These are phyloP conservation scores for Stachybotrys chartarum DNA, from an alignment of 2,329 filamentous ascomycete genomes.

Conservation along the genomic window DNA sequence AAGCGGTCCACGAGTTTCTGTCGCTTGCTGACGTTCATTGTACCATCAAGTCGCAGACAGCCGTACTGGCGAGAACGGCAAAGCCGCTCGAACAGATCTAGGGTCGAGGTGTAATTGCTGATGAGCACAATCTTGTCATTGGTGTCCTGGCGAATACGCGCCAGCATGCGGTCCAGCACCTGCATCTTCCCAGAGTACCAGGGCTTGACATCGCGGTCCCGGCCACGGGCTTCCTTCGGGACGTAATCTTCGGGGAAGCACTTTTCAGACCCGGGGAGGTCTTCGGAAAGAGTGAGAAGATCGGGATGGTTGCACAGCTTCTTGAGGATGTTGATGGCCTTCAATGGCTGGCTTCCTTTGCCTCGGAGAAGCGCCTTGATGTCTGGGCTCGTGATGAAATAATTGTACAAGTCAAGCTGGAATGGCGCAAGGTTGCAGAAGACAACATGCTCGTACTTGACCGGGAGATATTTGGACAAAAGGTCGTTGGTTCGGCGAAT, in stretches of 20 bases:
- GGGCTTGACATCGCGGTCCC: conserved; percentile 85
- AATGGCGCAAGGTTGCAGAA: conserved; percentile 95
- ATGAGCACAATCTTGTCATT: conserved; percentile 99
- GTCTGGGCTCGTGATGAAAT: conserved; percentile 92
- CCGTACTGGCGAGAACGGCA: conserved; percentile 83
- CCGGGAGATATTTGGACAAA: conserved; percentile 89
- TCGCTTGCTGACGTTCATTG: conserved; percentile 95
- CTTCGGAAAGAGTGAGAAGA: conserved; percentile 72
- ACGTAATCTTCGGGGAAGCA: conserved; percentile 82
- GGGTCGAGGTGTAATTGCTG: conserved; percentile 94
- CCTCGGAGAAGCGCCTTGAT: conserved; percentile 88
- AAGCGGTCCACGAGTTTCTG: conserved; percentile 97
- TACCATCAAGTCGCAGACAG: conserved; percentile 82
- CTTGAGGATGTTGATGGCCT: conserved; percentile 93
- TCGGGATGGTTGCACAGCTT: conserved; percentile 99
- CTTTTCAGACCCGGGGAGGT: conserved; percentile 80
- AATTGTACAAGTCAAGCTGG: conserved; percentile 88
- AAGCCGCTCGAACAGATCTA: conserved; percentile 88
- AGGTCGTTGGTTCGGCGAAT: conserved; percentile 98
- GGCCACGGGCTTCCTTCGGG: conserved; percentile 76
- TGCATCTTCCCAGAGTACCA: conserved; percentile 99
- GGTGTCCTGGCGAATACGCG: conserved; percentile 88
- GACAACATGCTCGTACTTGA: conserved; percentile 99
- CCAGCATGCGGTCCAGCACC: conserved; percentile 96
- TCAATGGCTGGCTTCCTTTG: conserved; percentile 91